These are phyloP conservation scores for Debaryomyces singareniensis DNA, from an alignment of 1,139 yeast genomes.

Conservation along the genomic window DNA sequence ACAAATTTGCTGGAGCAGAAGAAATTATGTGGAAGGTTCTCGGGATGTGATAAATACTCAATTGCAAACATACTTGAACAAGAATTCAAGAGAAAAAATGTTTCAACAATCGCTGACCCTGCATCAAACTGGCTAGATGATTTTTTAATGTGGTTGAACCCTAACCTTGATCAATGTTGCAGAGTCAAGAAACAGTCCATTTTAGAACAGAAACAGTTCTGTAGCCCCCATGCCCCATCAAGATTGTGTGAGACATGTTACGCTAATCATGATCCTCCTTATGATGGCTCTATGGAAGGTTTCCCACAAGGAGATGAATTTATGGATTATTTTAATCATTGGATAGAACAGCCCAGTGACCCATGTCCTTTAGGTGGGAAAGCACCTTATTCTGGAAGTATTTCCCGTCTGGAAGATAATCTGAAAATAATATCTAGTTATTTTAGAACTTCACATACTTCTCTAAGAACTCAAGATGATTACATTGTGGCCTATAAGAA, in stretches of 20 bases:
- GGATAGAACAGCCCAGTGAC: constrained; percentile 84
- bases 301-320: constrained; percentile 76
- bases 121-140: constrained; percentile 93
- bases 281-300: constrained; percentile 74
- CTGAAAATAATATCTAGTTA: constrained; percentile 48
- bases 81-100: constrained; percentile 62
- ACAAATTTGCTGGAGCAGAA: constrained; percentile 61
- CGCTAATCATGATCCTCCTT: constrained; percentile 47
- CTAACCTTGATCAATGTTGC: constrained; percentile 82
- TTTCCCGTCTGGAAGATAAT: constrained; percentile 31
- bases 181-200: constrained; percentile 42
- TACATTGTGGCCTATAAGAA: constrained; percentile 75
- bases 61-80: constrained; percentile 81
- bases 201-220: constrained; percentile 35
- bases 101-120: constrained; percentile 72
- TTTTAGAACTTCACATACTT: constrained; percentile 76
- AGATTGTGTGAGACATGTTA: constrained; percentile 72
- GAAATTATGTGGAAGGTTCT: constrained; percentile 77
- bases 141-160: constrained; percentile 80
- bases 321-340: constrained; percentile 63
- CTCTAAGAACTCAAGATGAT: constrained; percentile 77
- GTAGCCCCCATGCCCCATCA: constrained; percentile 64
- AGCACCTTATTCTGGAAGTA: constrained; percentile 75
- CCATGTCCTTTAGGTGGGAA: constrained; percentile 95
- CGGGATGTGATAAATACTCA: constrained; percentile 75